Evolutionary conservation across 495 filamentous ascomycete genomes (phyloP), one percentile per base, ranked within the genome.

Genomic region (Saxispiralis lemnorum): DNA sequence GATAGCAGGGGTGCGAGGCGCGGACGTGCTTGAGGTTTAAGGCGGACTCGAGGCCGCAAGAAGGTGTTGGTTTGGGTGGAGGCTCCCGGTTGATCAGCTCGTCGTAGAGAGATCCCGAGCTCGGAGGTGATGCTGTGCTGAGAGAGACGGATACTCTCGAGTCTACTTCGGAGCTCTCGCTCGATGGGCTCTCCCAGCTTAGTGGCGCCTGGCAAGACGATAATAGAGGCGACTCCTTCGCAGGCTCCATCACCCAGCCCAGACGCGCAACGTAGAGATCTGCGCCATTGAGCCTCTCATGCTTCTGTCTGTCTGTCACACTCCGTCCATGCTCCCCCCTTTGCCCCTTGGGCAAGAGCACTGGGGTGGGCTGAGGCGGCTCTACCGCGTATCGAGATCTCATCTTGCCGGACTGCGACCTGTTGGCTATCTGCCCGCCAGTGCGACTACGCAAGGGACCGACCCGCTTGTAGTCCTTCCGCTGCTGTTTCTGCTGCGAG

Each of bases 221-320:
- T 28, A 9, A 28, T 28, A 9, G 5, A 9, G 24, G 5, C 5
- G 24, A 4, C 9, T 28, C 24, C 9, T 28, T 28, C 9, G 36
- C 36, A 15, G 36, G 15, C 21, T 37, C 34, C n/a, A 46, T 43
- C 43, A 30, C 33, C 40, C 47, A 51, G 6, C 63, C 65, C 7
- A 72, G 49, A 6, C 68, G 49, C 15, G 63, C 63, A n/a, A 72
- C 68, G 39, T 70, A 72, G 0, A 72, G 53, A 45, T 72, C 67
- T 15, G 67, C 65, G 15, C 68, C 67, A 14, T 64, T 58, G 0
- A 72, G 59, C 16, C 65, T 59, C 10, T 61, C 53, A 52, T 63
- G 54, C 46, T 66, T 68, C 40, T 53, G 68, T 0, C 68, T 58
- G 9, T 65, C 65, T 28, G 45, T 46, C 9, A 60, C 45, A 7